A percentile compares a stretch with the other conserved stretches of the same genome.
phyloP scores from a whole-genome alignment of 257 asterid genomes.

The Nicotiana tabacum region DNA sequence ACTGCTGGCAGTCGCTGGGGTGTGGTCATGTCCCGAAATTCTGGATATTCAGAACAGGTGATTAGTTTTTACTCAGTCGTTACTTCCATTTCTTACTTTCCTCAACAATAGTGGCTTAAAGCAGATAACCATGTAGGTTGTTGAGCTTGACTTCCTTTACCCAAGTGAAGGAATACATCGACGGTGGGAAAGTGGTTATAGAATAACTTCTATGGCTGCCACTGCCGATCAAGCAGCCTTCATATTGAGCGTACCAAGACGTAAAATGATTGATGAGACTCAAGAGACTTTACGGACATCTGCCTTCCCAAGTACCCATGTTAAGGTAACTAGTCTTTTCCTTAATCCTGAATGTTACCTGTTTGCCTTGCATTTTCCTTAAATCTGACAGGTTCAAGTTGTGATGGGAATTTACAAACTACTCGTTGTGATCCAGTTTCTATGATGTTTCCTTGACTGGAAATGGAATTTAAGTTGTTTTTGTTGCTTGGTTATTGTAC shows the following conservation, averaged over 20 bases:
- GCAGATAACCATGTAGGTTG: constrained; percentile 43
- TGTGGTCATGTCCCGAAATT: constrained; percentile 93
- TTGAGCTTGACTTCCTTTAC: constrained; percentile 90
- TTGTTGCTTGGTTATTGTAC: not conserved
- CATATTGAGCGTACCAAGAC: constrained; percentile 81
- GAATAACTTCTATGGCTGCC: constrained; percentile 95
- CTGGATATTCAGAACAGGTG: constrained; percentile 95
- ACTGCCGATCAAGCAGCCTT: constrained; percentile 91
- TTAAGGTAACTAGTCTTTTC: constrained; percentile 28
- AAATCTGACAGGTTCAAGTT: not conserved
- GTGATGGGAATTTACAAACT: not conserved
- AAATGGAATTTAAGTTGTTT: not conserved
- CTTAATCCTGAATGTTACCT: not conserved
- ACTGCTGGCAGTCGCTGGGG: constrained; percentile 99
- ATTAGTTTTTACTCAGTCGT: not conserved
- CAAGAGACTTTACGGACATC: constrained; percentile 96
- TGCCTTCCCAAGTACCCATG: constrained; percentile 92
- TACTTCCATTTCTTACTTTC: not conserved
- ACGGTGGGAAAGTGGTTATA: constrained; percentile 88
- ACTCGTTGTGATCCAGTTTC: not conserved
- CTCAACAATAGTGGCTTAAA: not conserved
- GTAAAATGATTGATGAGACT: constrained; percentile 86
- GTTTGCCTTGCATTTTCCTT: not conserved
- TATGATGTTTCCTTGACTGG: not conserved
- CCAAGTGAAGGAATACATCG: constrained; percentile 98